phyloP scores from a whole-genome alignment of 2,329 filamentous ascomycete genomes.

The Ophiocordyceps unilateralis region DNA sequence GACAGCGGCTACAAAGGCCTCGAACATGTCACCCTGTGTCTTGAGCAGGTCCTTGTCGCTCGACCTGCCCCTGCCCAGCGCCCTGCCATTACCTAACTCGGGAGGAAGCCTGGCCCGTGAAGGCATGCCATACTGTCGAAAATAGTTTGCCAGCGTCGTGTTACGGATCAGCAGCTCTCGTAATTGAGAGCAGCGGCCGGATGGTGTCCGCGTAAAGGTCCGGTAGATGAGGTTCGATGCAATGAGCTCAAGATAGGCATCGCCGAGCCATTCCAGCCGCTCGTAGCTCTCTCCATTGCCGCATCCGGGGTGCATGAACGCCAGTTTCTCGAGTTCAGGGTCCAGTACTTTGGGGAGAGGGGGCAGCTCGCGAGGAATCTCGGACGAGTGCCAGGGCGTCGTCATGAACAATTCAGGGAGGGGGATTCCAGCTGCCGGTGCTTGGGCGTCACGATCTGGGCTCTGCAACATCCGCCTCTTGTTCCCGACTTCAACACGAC shows the following conservation, averaged over 20 bases:
- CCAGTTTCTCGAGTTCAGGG: conserved; percentile 38
- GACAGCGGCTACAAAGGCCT: conserved; percentile 72
- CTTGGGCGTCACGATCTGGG: neutral
- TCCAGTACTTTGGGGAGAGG: conserved; percentile 45
- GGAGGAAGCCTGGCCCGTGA: conserved; percentile 39
- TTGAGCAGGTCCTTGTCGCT: conserved; percentile 45
- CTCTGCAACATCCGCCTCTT: conserved; percentile 3
- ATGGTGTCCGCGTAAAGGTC: conserved; percentile 46
- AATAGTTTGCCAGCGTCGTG: conserved; percentile 53
- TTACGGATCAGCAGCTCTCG: conserved; percentile 73
- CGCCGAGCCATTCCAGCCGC: conserved; percentile 73
- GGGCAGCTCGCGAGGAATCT: conserved; percentile 31
- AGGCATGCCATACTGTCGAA: conserved; percentile 53
- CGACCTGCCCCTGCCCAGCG: conserved; percentile 10
- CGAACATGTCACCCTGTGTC: conserved; percentile 72
- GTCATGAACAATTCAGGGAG: conserved; percentile 4
- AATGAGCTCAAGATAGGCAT: conserved; percentile 68
- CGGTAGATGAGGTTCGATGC: conserved; percentile 59
- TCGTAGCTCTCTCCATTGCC: conserved; percentile 42
- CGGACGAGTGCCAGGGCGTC: conserved; percentile 31
- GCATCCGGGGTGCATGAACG: conserved; percentile 49
- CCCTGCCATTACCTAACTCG: conserved; percentile 17
- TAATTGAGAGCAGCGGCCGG: conserved; percentile 57
- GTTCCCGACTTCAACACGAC: neutral
- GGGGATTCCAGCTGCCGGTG: neutral